Base-by-base conservation (phyloP, 352 stramenopile species). In the Pythium insidiosum region DNA sequence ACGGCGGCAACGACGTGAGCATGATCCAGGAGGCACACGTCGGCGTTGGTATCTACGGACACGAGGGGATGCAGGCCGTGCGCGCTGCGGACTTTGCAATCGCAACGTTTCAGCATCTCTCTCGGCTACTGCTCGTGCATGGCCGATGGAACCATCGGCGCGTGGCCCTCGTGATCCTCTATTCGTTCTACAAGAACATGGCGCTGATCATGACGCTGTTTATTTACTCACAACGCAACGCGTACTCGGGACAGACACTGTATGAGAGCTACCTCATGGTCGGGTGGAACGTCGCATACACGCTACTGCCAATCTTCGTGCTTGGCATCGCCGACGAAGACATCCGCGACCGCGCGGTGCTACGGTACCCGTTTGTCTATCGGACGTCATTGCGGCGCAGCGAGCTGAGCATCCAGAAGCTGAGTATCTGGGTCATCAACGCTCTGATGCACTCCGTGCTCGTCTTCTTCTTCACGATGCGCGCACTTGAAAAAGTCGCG, bases 21-120 rank as follows among this genome's bases (percentile, higher is more conserved):
- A 99, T 99, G 97, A 99, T 99, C 47, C 95, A 99, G 73, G 94
- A 98, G 65, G 96, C 96, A 25, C 91, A 99, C 41, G 90, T 99
- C 34, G 97, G 97, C 22, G 91, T 99, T 40, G 96, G 97, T 2
- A 98, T 99, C 47, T 98, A 95, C 35, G 96, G 97, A 6, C 85
- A 99, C 44, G 97, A 99, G 80, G 96, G 78, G 13, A 93, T 94
- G 79, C 83, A 95, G 51, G 82, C 83, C 3, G 82, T 95, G 1
- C 75, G 78, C 3, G 78, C 74, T 0, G 80, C 78, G 10, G 83
- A 95, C 46, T 94, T 94, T 50, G 83, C 83, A 10, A 91, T 95
- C 18, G 74, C 62, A 16, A 88, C 77, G 6, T 95, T 94, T 44
- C 65, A 63, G 3, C 77, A 90, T 30, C 58, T 95, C 2, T 89